Base-by-base conservation (phyloP, 2,329 filamentous ascomycete genomes). In the Colletotrichum sp. region DNA sequence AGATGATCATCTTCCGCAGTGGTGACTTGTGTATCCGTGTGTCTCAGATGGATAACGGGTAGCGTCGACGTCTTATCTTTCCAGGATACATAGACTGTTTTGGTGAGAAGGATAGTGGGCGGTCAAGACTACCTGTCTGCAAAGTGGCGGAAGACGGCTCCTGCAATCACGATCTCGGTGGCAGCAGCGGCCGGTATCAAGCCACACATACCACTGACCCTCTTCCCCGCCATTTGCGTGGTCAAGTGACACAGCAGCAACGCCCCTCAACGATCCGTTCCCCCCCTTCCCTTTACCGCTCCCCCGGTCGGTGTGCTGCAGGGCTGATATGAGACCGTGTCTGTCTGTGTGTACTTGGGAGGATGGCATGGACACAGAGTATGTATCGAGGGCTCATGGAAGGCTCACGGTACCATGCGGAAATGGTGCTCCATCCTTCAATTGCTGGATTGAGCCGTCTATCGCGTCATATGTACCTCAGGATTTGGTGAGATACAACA, bases 171-270 rank as follows among this genome's bases (percentile, higher is more conserved):
- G 30, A n/a, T 59, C 24, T 26, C n/a, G 28, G 24, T 55, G 44
- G 26, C 28, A 72, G 36, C 49, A 66, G 30, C 44, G 26, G 4
- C 36, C 49, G 18, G 64, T 63, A 39, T 68, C 63, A 68, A 76
- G 69, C 68, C 57, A 73, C 69, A 49, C 30, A 57, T 28, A 12
- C 34, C 13, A 69, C 10, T 10, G 26, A 32, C 13, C 8, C 28
- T 12, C 9, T 26, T 64, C 69, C 69, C 73, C 69, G 63, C 73
- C 55, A 59, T 73, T 68, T 55, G 7, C n/a, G 15, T 21, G 15
- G 63, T 73, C 73, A 73, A 76, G 69, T 76, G 73, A 76, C 57
- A 34, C 36, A 16, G 28, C 26, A 57, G 57, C 57, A 60, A 70
- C 36, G 68, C 57, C 68, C 57, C 16, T 57, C 34, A 9, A 67